Percentiles rank a stretch among this genome's conserved stretches.
Conservation (phyloP, 2,329 filamentous ascomycete genomes). For the Fusarium tupiense region DNA sequence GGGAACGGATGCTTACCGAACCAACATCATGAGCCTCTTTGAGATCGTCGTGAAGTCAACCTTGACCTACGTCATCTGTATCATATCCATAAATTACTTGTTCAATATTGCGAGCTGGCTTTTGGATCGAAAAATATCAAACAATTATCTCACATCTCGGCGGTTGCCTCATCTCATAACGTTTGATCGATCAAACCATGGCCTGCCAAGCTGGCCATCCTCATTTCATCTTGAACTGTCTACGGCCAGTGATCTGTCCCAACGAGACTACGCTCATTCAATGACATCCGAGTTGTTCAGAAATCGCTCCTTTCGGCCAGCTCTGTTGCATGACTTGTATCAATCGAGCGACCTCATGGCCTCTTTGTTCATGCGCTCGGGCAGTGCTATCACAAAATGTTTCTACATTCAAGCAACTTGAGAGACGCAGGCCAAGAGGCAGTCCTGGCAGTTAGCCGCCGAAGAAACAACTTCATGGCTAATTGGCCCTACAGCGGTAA, state of each 20-base stretch:
- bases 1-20: background rate
- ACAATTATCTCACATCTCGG: constrained; percentile 2
- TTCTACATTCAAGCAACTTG: constrained; percentile 9
- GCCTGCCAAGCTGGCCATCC: constrained; percentile 8
- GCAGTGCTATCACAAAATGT: constrained; percentile 38
- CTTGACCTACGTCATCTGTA: background rate
- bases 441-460: constrained; percentile 40
- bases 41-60: background rate
- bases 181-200: constrained; percentile 34
- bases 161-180: constrained; percentile 11
- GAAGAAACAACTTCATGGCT: constrained; percentile 21
- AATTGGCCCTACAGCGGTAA: constrained; percentile 33
- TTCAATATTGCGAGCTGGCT: background rate
- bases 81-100: background rate
- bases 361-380: constrained; percentile 37
- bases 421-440: constrained; percentile 30
- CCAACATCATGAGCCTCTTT: background rate
- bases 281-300: constrained; percentile 21
- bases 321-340: constrained; percentile 39
- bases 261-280: background rate
- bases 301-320: constrained; percentile 23
- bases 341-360: constrained; percentile 36
- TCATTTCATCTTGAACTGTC: constrained; percentile 15
- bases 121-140: background rate
- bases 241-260: constrained; percentile 12